Conservation (phyloP, 208 protist genomes). For the Leishmania turanica region DNA sequence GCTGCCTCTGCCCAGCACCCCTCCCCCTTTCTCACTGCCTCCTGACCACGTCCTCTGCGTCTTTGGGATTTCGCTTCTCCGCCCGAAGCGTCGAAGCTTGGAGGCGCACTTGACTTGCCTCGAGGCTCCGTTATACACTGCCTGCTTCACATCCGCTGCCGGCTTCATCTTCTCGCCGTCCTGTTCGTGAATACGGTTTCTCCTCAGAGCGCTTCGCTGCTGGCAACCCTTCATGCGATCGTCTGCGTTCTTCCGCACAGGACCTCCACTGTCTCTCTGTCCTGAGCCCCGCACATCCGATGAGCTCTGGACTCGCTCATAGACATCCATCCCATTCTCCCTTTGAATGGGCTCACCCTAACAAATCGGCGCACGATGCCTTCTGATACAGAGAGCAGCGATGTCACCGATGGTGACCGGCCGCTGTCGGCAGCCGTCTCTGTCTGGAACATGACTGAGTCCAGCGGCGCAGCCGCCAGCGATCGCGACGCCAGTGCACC, state of each 20-base stretch:
- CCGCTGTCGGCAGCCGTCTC: neutral
- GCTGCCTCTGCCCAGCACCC: too few species aligned
- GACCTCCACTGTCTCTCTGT: neutral
- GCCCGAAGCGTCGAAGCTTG: neutral
- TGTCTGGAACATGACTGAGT: neutral
- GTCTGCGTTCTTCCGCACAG: neutral
- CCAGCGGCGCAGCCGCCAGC: neutral
- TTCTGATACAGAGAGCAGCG: neutral
- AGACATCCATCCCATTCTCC: neutral
- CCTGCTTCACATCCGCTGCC: neutral
- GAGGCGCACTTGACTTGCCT: neutral
- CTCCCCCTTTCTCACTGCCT: neutral
- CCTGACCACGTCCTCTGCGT: neutral
- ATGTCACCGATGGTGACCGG: neutral
- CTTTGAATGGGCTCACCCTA: neutral
- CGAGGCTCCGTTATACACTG: neutral
- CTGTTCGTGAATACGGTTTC: neutral
- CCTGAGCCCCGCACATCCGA: neutral
- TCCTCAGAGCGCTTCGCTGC: neutral
- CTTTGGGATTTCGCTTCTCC: neutral
- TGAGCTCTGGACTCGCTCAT: neutral
- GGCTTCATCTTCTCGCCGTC: neutral
- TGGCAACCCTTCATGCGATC: neutral
- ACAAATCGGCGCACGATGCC: neutral
- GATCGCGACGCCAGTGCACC: constrained; percentile 9